Percentiles rank a stretch among this genome's conserved stretches.
Conservation (phyloP, 2,329 filamentous ascomycete species). For the Truncatella angustata region DNA sequence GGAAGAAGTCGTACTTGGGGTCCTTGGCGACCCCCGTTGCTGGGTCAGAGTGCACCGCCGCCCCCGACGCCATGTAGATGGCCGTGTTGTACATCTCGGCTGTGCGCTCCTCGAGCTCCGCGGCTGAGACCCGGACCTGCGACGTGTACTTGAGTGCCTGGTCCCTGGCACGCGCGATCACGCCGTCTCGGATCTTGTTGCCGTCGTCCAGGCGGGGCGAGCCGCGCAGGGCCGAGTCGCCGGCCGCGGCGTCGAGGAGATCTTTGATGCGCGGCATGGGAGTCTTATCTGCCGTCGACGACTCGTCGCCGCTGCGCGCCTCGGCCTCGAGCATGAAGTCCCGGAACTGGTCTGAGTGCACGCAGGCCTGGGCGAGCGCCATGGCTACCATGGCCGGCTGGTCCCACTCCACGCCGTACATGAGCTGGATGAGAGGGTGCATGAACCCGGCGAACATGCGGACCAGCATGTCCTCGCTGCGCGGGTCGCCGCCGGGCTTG, state of each 20-base stretch:
- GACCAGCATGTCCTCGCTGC: conserved; percentile 66
- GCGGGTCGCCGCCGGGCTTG: conserved; percentile 54
- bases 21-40: conserved; percentile 34
- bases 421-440: conserved; percentile 79
- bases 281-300: conserved; percentile 26
- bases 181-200: conserved; percentile 68
- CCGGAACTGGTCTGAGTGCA: conserved; percentile 60
- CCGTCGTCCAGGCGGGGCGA: conserved; percentile 51
- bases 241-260: conserved; percentile 59
- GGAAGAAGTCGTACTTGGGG: conserved; percentile 79
- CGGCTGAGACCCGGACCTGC: conserved; percentile 54
- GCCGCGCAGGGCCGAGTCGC: conserved; percentile 53
- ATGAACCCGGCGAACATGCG: conserved; percentile 70
- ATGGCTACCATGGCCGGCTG: conserved; percentile 81
- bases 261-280: conserved; percentile 47
- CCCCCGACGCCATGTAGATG: conserved; percentile 46
- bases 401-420: conserved; percentile 79
- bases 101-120: conserved; percentile 54
- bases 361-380: conserved; percentile 72
- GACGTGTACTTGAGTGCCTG: conserved; percentile 62
- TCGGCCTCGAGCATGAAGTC: conserved; percentile 55
- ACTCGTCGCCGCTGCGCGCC: too few relatives aligned
- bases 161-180: conserved; percentile 60
- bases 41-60: conserved; percentile 62
- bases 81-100: conserved; percentile 68